Conservation (phyloP, 345 rosid species). For the Camelina laxa region DNA sequence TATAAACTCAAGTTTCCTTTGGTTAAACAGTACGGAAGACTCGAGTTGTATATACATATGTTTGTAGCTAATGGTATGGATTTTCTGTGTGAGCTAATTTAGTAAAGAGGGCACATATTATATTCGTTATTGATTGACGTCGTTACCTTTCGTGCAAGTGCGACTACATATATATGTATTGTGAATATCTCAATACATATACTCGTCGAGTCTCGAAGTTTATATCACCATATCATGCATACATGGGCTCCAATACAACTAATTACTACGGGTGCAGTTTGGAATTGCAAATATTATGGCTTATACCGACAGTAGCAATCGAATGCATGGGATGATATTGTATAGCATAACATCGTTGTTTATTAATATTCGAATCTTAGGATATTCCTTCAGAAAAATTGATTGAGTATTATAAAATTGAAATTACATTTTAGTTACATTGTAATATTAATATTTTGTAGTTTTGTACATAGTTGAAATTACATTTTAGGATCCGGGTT, state of each 20-base stretch:
- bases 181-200: not conserved
- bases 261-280: not conserved
- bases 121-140: not conserved
- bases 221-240: not conserved
- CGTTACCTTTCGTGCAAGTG: not conserved
- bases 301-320: not conserved
- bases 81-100: not conserved
- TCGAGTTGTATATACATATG: not conserved
- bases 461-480: too few species aligned
- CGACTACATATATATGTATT: not conserved
- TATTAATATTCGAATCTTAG: not conserved
- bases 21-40: slow-evolving; percentile 4
- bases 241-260: not conserved
- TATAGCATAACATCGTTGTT: not conserved
- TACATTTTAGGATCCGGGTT: slow-evolving; percentile 4
- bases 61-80: not conserved
- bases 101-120: not conserved
- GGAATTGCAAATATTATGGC: not conserved
- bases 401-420: too few species aligned
- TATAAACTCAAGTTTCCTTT: slow-evolving; percentile 1
- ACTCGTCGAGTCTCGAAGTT: not conserved
- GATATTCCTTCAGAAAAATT: not conserved
- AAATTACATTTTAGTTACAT: too few species aligned
- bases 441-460: too few species aligned
- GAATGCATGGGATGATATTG: not conserved